A percentile compares a stretch with the other conserved stretches of the same genome.
Conservation (phyloP, 129 eudicot genomes). For the Pittosporum tobira region DNA sequence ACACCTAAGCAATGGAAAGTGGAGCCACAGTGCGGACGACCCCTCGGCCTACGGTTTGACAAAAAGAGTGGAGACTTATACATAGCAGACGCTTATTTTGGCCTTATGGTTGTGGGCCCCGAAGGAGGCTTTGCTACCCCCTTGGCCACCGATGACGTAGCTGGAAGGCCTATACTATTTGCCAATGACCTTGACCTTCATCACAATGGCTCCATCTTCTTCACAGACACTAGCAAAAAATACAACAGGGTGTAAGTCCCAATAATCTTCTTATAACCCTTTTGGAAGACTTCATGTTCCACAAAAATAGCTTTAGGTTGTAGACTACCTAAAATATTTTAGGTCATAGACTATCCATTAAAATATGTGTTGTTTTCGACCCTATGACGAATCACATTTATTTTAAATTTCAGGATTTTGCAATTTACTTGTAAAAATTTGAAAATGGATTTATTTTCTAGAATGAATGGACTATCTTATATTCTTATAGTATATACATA, state of each 20-base stretch:
- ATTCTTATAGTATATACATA: no score
- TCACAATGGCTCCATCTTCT: slow-evolving; percentile 84
- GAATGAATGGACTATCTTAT: no score
- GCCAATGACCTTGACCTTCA: slow-evolving; percentile 97
- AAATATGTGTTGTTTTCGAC: no score
- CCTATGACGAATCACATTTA: no score
- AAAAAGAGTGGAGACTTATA: slow-evolving; percentile 56
- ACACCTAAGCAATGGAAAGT: slow-evolving; percentile 79
- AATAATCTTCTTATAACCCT: neutral
- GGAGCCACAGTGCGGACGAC: slow-evolving; percentile 74
- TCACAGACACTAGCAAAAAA: slow-evolving; percentile 85
- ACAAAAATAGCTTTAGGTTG: neutral
- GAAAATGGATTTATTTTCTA: no score
- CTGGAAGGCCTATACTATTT: slow-evolving; percentile 65
- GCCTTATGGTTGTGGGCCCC: slow-evolving; percentile 79
- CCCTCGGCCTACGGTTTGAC: slow-evolving; percentile 83
- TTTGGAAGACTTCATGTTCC: neutral
- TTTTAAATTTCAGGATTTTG: no score
- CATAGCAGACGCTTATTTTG: slow-evolving; percentile 89
- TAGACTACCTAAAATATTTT: no score
- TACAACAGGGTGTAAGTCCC: slow-evolving; percentile 86
- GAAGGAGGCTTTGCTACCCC: slow-evolving; percentile 83
- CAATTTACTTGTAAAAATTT: no score
- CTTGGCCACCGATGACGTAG: slow-evolving; percentile 56
- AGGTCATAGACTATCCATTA: no score